Conservation (phyloP, 768 basidiomycete genomes). For the Termitomyces eurrhizus region DNA sequence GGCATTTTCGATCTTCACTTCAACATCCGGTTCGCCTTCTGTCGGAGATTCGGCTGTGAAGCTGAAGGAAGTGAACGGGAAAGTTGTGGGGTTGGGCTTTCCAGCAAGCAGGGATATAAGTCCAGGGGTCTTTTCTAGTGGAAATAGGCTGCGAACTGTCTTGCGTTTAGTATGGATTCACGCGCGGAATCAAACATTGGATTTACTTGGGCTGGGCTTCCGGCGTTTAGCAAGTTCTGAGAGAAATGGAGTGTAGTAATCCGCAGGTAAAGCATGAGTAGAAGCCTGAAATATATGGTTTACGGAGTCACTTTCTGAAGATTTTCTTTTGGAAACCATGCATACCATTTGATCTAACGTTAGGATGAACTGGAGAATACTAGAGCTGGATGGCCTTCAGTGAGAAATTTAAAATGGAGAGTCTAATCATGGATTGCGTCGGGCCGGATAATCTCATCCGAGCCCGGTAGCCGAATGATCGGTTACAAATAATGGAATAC, state of each 20-base stretch:
- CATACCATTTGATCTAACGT: background rate
- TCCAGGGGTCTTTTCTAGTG: conserved; percentile 74
- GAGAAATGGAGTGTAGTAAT: conserved; percentile 56
- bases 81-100: conserved; percentile 87
- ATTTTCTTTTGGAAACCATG: too few species aligned
- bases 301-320: background rate
- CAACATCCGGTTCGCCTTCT: conserved; percentile 35
- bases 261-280: conserved; percentile 40
- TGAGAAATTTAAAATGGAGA: background rate
- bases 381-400: background rate
- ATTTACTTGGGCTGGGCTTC: conserved; percentile 61
- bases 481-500: too few species aligned
- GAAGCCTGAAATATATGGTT: background rate
- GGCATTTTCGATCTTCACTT: conserved; percentile 40
- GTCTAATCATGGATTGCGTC: background rate
- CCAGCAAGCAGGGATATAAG: conserved; percentile 84
- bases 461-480: background rate
- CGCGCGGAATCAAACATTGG: conserved; percentile 1
- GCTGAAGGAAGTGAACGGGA: conserved; percentile 83
- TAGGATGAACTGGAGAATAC: background rate
- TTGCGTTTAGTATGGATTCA: background rate
- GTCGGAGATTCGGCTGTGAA: conserved; percentile 54
- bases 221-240: conserved; percentile 59
- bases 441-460: background rate
- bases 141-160: conserved; percentile 66